Conservation (phyloP, 2,329 filamentous ascomycete genomes). For the Ophiostoma perfectum region DNA sequence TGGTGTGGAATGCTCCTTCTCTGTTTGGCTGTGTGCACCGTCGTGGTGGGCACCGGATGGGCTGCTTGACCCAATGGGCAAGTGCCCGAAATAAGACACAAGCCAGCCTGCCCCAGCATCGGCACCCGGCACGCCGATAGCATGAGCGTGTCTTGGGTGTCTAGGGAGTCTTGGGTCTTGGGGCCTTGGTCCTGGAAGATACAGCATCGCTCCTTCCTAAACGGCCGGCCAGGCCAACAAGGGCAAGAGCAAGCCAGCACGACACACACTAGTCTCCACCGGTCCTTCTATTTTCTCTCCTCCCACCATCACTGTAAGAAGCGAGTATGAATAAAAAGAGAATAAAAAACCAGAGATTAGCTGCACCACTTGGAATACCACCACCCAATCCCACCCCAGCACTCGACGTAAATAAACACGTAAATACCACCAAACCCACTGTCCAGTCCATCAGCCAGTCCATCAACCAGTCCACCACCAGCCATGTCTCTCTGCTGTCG, state of each 20-base stretch:
- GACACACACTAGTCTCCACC: neutral
- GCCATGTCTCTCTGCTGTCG: neutral
- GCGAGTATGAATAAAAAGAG: neutral
- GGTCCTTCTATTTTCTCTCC: slow-evolving; percentile 3
- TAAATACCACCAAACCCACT: neutral
- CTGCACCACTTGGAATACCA: neutral
- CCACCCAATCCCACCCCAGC: neutral
- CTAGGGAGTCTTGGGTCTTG: neutral
- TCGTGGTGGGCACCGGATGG: neutral
- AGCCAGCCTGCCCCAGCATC: neutral
- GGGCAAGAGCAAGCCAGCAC: neutral
- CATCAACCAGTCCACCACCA: too few species aligned
- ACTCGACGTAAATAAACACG: too few species aligned
- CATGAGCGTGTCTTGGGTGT: too few species aligned
- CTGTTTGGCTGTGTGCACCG: neutral
- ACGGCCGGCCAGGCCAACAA: slow-evolving; percentile 4
- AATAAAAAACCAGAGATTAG: neutral
- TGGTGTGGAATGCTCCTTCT: neutral
- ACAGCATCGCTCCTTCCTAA: slow-evolving; percentile 9
- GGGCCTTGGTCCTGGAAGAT: neutral
- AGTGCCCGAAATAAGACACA: neutral
- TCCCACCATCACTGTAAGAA: neutral
- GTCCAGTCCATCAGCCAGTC: too few species aligned
- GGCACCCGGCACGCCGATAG: neutral
- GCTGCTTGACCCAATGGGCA: neutral